Base-by-base conservation (phyloP, 768 basidiomycete species). In the Leucocoprinus sp. region DNA sequence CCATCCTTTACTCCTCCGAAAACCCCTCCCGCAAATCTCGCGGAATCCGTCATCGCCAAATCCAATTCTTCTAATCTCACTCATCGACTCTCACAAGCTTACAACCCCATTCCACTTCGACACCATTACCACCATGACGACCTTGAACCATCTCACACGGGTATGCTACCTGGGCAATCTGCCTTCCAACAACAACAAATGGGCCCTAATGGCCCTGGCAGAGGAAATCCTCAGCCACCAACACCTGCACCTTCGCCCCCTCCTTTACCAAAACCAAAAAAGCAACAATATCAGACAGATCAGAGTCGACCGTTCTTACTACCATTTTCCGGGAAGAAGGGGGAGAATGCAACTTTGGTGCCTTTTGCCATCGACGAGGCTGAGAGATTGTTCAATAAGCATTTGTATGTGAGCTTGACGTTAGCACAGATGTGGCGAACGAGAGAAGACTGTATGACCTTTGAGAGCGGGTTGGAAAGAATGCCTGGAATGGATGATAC, bases 271-370 rank as follows among this genome's bases (percentile, higher is more conserved):
- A 97, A 95, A 58, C 91, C 89, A 8, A 99, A 99, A 70, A 97
- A 98, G 61, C 95, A 95, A 59, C 91, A 95, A 60, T 99, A 91
- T 61, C 96, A 98, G 59, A 99, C 96, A 0, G 96, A 99, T 63
- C 96, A 93, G 60, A 80, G 68, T 37, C 74, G 88, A 9, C 95
- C 96, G 1, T 99, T 98, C 61, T 67, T 98, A 50, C 93, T 99
- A 61, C 96, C 96, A 0, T 99, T 96, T 60, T 89, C 92, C 5
- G 76, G 80, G n/a, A 71, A 63, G 39, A 70, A 63, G 43, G 68
- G 76, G 22, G 73, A 75, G 40, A 74, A 80, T 48, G 71, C 70
- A 18, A 75, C 77, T 33, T 68, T 88, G n/a, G 89, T 98, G 2
- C 96, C 96, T 2, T 93, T 84, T 60, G 92, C 93, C 3, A 92